Evolutionary conservation across 164 flowering plant genomes (phyloP), one percentile per base, ranked within the genome.

Genomic region (Saururus chinensis): DNA sequence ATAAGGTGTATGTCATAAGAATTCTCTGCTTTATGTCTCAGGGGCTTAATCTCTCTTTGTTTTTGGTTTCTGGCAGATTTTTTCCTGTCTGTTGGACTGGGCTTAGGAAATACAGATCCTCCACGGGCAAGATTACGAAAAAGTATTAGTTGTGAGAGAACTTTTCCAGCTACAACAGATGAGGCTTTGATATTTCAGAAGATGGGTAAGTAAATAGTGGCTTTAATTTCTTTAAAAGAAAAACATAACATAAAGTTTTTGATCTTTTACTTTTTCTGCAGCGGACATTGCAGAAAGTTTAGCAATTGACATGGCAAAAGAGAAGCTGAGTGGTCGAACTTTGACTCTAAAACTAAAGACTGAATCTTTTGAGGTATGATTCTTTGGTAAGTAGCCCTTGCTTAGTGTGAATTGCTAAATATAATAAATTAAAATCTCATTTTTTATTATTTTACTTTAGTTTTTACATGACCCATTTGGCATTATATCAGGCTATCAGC

Each of bases 281-380:
- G 99, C 68, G 52, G 96, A 93, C 53, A 82, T 90, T 73, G 81
- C 97, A 19, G 89, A 85, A 66, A 80, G 77, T 74, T 81, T 93
- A 56, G 78, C 95, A 42, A 40, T 64, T 61, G 99, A 93, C 70
- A 78, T 93, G 95, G 68, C 78, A 68, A 80, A 82, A 65, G 92
- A 84, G 74, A 87, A 85, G 30, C 90, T 93, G 63, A 51, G 51
- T 72, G 99, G 96, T n/a, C 78, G 85, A 59, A 90, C 96, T 48
- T 73, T 93, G 82, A 90, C 99, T 9, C 83, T 90, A 23, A 93
- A 93, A 80, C 55, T 93, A 72, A 93, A 93, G 75, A 88, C 97
- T 60, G 81, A 88, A 55, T 73, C 87, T 40, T 93, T 90, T 88
- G 99, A 88, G 99, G 99, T 93, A 72, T 26, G 10, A 6, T 35